Conservation (phyloP, 805 yeast genomes). For the Myxozyma melibiosi region DNA sequence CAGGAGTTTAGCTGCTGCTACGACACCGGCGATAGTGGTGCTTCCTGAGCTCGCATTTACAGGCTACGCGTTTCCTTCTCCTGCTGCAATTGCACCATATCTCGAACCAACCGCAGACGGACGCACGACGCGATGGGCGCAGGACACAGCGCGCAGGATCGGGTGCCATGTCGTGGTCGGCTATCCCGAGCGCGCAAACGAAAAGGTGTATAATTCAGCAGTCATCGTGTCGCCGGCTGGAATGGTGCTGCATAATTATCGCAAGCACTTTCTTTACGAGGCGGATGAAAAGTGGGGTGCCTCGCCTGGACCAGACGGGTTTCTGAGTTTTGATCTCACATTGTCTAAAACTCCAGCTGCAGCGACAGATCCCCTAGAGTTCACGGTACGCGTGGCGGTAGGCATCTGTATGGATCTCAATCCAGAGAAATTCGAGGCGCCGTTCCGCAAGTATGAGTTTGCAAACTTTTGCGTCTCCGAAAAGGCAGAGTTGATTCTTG, state of each 20-base stretch:
- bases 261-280: conserved; percentile 74
- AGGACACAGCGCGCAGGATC: conserved; percentile 38
- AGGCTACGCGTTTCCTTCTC: conserved; percentile 64
- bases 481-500: conserved; percentile 58
- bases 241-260: conserved; percentile 60
- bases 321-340: conserved; percentile 54
- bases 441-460: conserved; percentile 75
- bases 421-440: conserved; percentile 81
- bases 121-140: conserved; percentile 59
- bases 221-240: conserved; percentile 65
- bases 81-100: conserved; percentile 56
- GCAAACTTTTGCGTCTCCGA: conserved; percentile 54
- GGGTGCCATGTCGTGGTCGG: conserved; percentile 56
- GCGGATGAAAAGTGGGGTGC: conserved; percentile 85
- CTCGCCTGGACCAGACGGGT: conserved; percentile 63
- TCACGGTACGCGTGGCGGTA: conserved; percentile 51
- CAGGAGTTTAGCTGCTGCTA: not conserved
- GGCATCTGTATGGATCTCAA: conserved; percentile 96
- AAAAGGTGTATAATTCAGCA: conserved; percentile 67
- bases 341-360: conserved; percentile 36
- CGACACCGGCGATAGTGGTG: conserved; percentile 58
- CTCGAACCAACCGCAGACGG: conserved; percentile 55
- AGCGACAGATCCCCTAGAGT: not conserved
- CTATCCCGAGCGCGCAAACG: conserved; percentile 62
- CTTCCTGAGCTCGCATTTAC: conserved; percentile 80